Evolutionary conservation across 2,329 filamentous ascomycete genomes (phyloP), one percentile per base, ranked within the genome.

Genomic region (Monilinia vaccinii-corymbosi): DNA sequence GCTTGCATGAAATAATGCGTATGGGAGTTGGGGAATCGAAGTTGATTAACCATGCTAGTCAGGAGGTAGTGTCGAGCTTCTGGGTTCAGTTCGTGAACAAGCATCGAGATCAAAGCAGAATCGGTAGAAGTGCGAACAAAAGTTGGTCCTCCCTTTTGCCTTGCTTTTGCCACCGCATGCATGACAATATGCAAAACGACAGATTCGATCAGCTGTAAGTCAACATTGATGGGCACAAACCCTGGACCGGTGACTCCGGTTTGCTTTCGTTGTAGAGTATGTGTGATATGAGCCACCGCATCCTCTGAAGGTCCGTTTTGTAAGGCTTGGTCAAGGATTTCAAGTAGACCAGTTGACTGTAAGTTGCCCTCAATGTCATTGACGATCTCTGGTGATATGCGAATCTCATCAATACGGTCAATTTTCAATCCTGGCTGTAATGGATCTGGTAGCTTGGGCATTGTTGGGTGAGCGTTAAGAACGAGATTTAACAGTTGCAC

Each of bases 1-100:
- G 88, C 82, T 69, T 91, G 89, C 71, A 86, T 92, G 76, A 96
- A 99, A 76, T 94, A 99, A 70, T 92, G 88, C 14, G 94, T 99
- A 70, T 95, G 86, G 52, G 86, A 85, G 71, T 91, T 96, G 13
- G 92, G 91, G 72, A 88, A 96, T 62, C 94, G 88, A 52, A 99
- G 82, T 75, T 97, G 92, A 73, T 97, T 96, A 60, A 90, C 82
- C 71, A 99, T 90, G 65, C 89, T 89, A 67, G 82, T 85, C 60
- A 97, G 75, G 61, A 99, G 78, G 71, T 90, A 89, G 76, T 96
- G 96, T 58, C 92, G 86, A 25, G 86, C 85, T 73, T 95, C 90
- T 0, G 89, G 82, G 44, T 82, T 79, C 44, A 95, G 78, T 63
- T 88, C 87, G 67, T 88, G 86, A 11, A 89, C 82, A 34, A 99